phyloP scores from a whole-genome alignment of 1,284 basidiomycete genomes.

The Ustilago vetiveriae region DNA sequence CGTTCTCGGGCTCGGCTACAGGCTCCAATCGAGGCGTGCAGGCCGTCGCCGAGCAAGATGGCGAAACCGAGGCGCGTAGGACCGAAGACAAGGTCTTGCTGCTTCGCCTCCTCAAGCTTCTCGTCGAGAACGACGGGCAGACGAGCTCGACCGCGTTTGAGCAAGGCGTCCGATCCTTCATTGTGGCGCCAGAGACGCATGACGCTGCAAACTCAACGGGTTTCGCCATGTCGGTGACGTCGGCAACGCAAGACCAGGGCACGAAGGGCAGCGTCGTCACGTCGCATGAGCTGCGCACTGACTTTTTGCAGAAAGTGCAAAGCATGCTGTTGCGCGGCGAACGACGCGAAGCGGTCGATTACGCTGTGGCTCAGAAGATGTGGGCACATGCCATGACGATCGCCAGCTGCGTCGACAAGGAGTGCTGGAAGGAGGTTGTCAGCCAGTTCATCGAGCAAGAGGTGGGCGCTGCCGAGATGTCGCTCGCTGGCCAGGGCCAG shows the following conservation, averaged over 20 bases:
- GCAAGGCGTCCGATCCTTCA: constrained; percentile 34
- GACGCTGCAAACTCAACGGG: constrained; percentile 3
- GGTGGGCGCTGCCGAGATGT: constrained; percentile 68
- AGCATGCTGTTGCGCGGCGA: constrained; percentile 73
- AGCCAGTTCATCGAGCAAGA: constrained; percentile 85
- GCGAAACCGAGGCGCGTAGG: constrained; percentile 50
- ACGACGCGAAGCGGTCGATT: constrained; percentile 84
- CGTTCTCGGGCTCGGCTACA: constrained; percentile 22
- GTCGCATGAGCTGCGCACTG: constrained; percentile 50
- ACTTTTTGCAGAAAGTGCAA: constrained; percentile 61
- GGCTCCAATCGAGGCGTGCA: constrained; percentile 6
- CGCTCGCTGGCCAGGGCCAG: constrained; percentile 15
- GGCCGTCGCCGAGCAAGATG: constrained; percentile 13
- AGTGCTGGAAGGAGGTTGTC: constrained; percentile 90
- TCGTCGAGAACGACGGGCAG: constrained; percentile 63
- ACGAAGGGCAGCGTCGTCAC: constrained; percentile 38
- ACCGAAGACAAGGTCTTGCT: constrained; percentile 62
- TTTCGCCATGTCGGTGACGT: constrained; percentile 31
- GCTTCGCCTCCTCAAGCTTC: constrained; percentile 53
- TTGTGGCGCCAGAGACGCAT: constrained; percentile 26
- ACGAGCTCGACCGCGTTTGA: constrained; percentile 46
- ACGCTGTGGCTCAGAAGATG: constrained; percentile 84
- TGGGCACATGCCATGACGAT: constrained; percentile 98
- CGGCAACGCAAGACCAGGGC: constrained; percentile 3
- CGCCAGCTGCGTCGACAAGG: constrained; percentile 89